A percentile compares a stretch with the other conserved stretches of the same genome.
These are phyloP conservation scores for Aspergillus funiculosus DNA, from an alignment of 495 filamentous ascomycete genomes.

Conservation along the genomic window DNA sequence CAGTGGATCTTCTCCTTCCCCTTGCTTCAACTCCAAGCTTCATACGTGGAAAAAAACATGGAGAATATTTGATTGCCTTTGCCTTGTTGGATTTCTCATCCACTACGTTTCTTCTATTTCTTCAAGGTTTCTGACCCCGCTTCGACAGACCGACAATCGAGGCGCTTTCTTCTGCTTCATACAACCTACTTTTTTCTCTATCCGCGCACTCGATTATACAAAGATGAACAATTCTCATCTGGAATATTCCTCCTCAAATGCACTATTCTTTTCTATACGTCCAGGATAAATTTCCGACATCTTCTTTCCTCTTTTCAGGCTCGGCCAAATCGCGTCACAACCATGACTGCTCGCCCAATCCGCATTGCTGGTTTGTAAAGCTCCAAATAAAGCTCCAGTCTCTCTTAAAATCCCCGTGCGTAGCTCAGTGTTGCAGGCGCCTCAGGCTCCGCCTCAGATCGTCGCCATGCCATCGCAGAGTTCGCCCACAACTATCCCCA, in stretches of 20 bases:
- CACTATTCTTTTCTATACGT: too few species aligned
- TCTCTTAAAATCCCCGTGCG: too few species aligned
- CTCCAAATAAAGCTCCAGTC: background rate
- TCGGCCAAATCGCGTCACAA: background rate
- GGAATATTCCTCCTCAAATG: too few species aligned
- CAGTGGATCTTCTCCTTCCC: too few species aligned
- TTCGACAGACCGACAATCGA: constrained; percentile 15
- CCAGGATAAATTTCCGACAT: too few species aligned
- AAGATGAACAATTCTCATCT: too few species aligned
- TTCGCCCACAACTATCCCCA: constrained; percentile 44
- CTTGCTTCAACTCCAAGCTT: too few species aligned
- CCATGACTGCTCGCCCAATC: constrained; percentile 20
- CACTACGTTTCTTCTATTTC: background rate
- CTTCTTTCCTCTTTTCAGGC: too few species aligned
- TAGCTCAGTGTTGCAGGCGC: too few species aligned
- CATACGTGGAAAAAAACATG: too few species aligned
- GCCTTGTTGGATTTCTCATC: background rate
- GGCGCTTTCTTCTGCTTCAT: background rate
- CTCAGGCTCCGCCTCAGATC: constrained; percentile 52
- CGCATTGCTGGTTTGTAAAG: constrained; percentile 19
- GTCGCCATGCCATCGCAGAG: constrained; percentile 49
- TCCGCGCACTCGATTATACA: background rate
- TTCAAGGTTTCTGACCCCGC: constrained; percentile 13
- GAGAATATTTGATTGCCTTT: background rate
- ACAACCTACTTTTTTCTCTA: background rate